Conservation (phyloP, 805 yeast genomes). For the Wickerhamomyces bisporus region DNA sequence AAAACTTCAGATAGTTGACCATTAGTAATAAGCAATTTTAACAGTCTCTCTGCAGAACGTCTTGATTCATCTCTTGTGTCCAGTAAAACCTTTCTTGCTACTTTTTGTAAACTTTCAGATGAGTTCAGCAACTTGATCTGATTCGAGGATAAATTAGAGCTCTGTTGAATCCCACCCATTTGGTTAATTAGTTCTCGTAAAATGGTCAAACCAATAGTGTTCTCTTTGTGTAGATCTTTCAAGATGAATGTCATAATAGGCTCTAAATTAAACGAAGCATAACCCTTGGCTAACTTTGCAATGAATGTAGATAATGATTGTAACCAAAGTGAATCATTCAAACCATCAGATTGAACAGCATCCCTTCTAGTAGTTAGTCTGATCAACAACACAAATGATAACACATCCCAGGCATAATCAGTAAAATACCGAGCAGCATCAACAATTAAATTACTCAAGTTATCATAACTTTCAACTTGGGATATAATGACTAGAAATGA, state of each 20-base stretch:
- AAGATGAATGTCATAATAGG: slow-evolving; percentile 58
- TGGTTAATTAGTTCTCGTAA: slow-evolving; percentile 59
- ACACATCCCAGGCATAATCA: slow-evolving; percentile 77
- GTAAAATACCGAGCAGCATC: slow-evolving; percentile 74
- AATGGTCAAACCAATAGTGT: slow-evolving; percentile 55
- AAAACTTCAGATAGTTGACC: slow-evolving; percentile 58
- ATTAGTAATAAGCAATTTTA: slow-evolving; percentile 38
- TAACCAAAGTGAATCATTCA: slow-evolving; percentile 79
- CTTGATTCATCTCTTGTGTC: slow-evolving; percentile 43
- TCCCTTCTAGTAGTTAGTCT: slow-evolving; percentile 67
- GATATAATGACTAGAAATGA: slow-evolving; percentile 64
- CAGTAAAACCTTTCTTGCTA: slow-evolving; percentile 50
- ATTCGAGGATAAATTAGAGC: slow-evolving; percentile 57
- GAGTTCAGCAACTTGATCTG: slow-evolving; percentile 66
- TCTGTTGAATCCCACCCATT: slow-evolving; percentile 77
- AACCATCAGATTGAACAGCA: slow-evolving; percentile 69
- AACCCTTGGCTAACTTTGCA: slow-evolving; percentile 60
- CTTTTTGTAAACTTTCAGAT: slow-evolving; percentile 49
- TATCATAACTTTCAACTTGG: slow-evolving; percentile 90
- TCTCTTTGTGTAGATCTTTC: slow-evolving; percentile 57
- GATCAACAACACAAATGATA: slow-evolving; percentile 66
- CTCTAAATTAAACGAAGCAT: slow-evolving; percentile 49
- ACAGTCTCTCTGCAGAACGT: slow-evolving; percentile 45
- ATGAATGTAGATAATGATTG: slow-evolving; percentile 76
- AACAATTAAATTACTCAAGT: slow-evolving; percentile 71